Conservation (phyloP, 2,329 filamentous ascomycete species). For the Colletotrichum orbiculare region DNA sequence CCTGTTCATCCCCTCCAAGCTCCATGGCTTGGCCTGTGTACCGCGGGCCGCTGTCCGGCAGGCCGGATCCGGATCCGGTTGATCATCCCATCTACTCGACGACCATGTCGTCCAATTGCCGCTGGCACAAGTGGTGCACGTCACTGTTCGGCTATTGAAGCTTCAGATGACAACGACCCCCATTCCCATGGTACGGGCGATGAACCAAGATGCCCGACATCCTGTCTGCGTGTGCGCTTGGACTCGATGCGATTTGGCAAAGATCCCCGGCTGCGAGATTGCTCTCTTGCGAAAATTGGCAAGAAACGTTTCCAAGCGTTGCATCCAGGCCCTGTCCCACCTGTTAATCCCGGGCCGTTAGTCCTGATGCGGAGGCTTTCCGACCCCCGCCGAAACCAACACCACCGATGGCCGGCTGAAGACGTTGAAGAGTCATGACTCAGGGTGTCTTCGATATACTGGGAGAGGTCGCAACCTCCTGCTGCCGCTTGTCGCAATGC, state of each 20-base stretch:
- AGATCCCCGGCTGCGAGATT: neutral
- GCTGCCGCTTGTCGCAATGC: neutral
- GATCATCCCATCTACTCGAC: neutral
- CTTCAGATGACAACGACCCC: neutral
- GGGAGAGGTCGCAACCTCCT: neutral
- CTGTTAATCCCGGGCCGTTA: neutral
- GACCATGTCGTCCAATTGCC: constrained; percentile 10
- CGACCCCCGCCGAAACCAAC: constrained; percentile 18
- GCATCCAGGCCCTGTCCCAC: neutral
- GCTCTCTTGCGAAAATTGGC: neutral
- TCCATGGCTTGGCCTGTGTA: constrained; percentile 5
- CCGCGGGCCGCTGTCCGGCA: constrained; percentile 1
- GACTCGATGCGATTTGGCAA: too few relatives aligned
- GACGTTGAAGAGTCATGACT: constrained; percentile 12
- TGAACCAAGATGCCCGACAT: too few relatives aligned
- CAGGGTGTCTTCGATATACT: constrained; percentile 3
- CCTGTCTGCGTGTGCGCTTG: too few relatives aligned
- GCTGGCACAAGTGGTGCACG: neutral
- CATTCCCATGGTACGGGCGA: too few relatives aligned
- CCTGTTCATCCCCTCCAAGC: neutral
- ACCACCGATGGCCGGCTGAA: constrained; percentile 6
- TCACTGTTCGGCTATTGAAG: constrained; percentile 13
- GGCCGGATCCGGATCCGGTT: constrained; percentile 15
- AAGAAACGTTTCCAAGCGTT: neutral
- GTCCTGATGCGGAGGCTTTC: neutral